A percentile compares a stretch with the other conserved stretches of the same genome.
Conservation (phyloP, 2,329 filamentous ascomycete genomes). For the Penicillium vulpinum region DNA sequence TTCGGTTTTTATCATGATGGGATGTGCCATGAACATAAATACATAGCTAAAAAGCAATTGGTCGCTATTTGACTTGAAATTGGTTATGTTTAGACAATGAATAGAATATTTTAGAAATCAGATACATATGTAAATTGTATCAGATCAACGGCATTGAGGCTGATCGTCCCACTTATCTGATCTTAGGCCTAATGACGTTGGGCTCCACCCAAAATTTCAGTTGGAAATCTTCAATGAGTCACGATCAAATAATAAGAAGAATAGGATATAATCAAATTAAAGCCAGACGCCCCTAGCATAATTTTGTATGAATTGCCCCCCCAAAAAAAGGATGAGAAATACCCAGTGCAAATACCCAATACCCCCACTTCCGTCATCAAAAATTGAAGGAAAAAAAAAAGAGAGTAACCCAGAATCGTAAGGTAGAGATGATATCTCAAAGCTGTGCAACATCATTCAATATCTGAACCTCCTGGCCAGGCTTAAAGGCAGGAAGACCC, state of each 20-base stretch:
- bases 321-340: neutral
- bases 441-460: slow-evolving; percentile 84
- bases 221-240: neutral
- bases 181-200: slow-evolving; percentile 8
- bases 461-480: slow-evolving; percentile 87
- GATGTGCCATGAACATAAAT: slow-evolving; percentile 23
- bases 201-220: slow-evolving; percentile 5
- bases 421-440: slow-evolving; percentile 39
- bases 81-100: neutral
- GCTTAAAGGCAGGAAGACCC: slow-evolving; percentile 92
- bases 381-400: slow-evolving; percentile 1
- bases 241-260: neutral
- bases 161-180: slow-evolving; percentile 6
- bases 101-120: neutral
- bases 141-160: neutral
- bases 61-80: neutral
- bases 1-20: slow-evolving; percentile 19
- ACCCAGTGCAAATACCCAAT: neutral
- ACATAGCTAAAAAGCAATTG: slow-evolving; percentile 15
- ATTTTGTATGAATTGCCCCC: slow-evolving; percentile 5
- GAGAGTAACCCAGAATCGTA: neutral
- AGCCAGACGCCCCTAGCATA: neutral
- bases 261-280: neutral
- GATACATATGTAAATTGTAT: no score
- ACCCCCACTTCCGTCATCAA: slow-evolving; percentile 4